phyloP scores from a whole-genome alignment of 495 filamentous ascomycete genomes.

The Lasiosphaeria miniovina region DNA sequence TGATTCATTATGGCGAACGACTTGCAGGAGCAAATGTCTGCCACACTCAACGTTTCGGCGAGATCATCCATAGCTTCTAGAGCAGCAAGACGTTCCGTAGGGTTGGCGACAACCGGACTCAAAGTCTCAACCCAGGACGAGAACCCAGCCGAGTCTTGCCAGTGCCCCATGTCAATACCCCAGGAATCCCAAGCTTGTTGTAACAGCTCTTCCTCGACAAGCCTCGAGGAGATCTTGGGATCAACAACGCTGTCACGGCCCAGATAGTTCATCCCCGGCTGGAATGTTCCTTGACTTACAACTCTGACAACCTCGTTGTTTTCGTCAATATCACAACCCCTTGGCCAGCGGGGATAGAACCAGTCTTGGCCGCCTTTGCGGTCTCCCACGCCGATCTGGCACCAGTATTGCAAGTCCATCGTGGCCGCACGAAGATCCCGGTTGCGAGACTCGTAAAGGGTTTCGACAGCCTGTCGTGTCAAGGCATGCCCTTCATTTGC shows the following conservation, averaged over 20 bases:
- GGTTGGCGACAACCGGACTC: conserved; percentile 21
- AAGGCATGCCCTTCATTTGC: conserved; percentile 90
- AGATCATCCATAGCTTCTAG: conserved; percentile 36
- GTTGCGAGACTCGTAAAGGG: conserved; percentile 64
- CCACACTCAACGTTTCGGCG: conserved; percentile 45
- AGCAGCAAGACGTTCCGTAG: conserved; percentile 18
- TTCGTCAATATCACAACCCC: conserved; percentile 62
- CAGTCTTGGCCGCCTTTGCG: conserved; percentile 83
- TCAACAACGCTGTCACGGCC: conserved; percentile 49
- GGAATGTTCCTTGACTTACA: conserved; percentile 78
- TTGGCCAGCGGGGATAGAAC: conserved; percentile 76
- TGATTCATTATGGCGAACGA: conserved; percentile 37
- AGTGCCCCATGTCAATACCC: conserved; percentile 51
- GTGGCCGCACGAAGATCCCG: conserved; percentile 77
- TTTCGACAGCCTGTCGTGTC: conserved; percentile 58
- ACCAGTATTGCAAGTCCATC: conserved; percentile 93
- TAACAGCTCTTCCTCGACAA: conserved; percentile 52
- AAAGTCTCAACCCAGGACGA: conserved; percentile 27
- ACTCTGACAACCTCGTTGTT: conserved; percentile 68
- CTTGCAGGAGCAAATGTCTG: conserved; percentile 44
- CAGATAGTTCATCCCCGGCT: conserved; percentile 72
- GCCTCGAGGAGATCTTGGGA: conserved; percentile 15
- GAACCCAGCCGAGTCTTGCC: conserved; percentile 33
- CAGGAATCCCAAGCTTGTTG: conserved; percentile 55
- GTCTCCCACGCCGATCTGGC: conserved; percentile 93